These are phyloP conservation scores for Coemansia furcata DNA, from an alignment of 192 early-diverging fungal species.

Conservation along the genomic window DNA sequence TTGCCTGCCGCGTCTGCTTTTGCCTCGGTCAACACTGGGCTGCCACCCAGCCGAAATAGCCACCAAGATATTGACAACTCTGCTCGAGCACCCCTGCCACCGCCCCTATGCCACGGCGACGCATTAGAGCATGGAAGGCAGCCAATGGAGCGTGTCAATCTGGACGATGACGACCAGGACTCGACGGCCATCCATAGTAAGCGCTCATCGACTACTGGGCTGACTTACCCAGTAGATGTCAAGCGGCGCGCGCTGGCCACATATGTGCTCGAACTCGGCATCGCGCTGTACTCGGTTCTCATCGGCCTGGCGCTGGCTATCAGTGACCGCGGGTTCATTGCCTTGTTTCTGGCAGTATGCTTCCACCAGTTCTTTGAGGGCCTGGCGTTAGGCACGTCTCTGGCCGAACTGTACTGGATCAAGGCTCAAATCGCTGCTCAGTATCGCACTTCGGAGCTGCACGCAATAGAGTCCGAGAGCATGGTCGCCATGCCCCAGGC, in stretches of 20 bases:
- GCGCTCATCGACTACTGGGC: background rate
- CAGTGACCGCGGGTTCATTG: conserved; percentile 51
- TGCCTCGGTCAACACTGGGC: conserved; percentile 5
- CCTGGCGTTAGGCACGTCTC: conserved; percentile 66
- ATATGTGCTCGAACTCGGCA: conserved; percentile 70
- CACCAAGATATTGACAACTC: background rate
- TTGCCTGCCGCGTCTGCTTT: conserved; percentile 22
- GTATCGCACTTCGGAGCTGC: background rate
- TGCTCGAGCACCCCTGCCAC: background rate
- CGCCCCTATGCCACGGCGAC: background rate
- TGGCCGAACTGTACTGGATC: conserved; percentile 60
- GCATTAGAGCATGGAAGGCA: background rate
- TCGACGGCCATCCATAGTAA: conserved; percentile 31
- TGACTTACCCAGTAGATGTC: conserved; percentile 13
- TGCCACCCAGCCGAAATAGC: background rate
- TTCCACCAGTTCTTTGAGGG: conserved; percentile 80
- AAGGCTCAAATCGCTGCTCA: conserved; percentile 30
- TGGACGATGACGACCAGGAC: conserved; percentile 11
- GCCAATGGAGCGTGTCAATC: background rate
- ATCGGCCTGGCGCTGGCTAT: conserved; percentile 64
- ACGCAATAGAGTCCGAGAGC: background rate
- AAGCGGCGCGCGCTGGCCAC: conserved; percentile 53
- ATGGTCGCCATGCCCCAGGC: background rate
- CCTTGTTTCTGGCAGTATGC: conserved; percentile 61
- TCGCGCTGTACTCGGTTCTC: conserved; percentile 70